phyloP scores from a whole-genome alignment of 768 basidiomycete species.

The Termitomyces sp. region DNA sequence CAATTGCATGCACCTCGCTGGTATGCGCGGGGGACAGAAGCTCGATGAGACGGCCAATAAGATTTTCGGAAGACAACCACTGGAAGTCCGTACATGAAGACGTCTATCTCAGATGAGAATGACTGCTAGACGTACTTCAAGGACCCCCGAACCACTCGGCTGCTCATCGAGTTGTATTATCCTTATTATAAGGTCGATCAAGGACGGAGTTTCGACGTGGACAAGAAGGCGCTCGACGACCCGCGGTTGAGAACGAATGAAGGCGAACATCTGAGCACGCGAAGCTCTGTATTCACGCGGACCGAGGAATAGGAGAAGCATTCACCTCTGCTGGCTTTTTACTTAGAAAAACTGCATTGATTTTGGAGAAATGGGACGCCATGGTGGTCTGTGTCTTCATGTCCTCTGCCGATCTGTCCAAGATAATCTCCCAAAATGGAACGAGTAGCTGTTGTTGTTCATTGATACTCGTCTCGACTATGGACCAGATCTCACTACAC shows the following conservation, averaged over 20 bases:
- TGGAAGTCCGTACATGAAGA: constrained; percentile 25
- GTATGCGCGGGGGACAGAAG: constrained; percentile 76
- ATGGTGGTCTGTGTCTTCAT: constrained; percentile 85
- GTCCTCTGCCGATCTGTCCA: constrained; percentile 76
- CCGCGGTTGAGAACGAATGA: constrained; percentile 79
- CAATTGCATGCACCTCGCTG: constrained; percentile 76
- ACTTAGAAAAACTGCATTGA: constrained; percentile 81
- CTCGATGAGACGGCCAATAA: constrained; percentile 77
- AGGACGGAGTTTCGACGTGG: constrained; percentile 85
- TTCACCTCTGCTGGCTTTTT: constrained; percentile 88
- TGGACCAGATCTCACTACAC: constrained; percentile 93
- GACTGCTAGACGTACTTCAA: constrained; percentile 64
- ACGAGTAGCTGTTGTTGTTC: constrained; percentile 65
- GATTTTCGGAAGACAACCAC: constrained; percentile 85
- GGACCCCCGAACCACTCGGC: constrained; percentile 73
- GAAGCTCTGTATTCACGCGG: constrained; percentile 22
- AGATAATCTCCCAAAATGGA: constrained; percentile 90
- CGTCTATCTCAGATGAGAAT: constrained; percentile 12
- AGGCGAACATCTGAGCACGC: constrained; percentile 76
- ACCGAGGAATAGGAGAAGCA: constrained; percentile 24
- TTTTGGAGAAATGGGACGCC: constrained; percentile 92
- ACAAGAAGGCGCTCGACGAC: constrained; percentile 78
- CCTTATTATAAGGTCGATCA: constrained; percentile 87
- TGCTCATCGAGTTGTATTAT: constrained; percentile 88
- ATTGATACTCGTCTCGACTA: constrained; percentile 83